A percentile compares a stretch with the other conserved stretches of the same genome.
Conservation (phyloP, 2,329 filamentous ascomycete species). For the Sporothrix sp. region DNA sequence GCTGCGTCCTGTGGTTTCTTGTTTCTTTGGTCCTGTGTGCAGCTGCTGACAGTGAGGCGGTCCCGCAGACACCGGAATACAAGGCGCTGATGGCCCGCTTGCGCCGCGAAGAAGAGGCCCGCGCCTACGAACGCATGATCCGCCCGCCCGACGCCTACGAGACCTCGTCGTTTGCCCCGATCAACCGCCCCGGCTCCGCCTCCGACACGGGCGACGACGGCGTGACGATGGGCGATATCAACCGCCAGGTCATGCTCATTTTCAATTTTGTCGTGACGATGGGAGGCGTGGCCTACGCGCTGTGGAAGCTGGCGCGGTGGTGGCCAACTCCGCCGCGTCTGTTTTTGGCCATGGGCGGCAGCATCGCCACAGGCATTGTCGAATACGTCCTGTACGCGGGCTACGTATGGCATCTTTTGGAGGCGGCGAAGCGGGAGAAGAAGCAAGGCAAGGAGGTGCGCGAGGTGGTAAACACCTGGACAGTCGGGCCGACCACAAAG, state of each 20-base stretch:
- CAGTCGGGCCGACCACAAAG: slow-evolving; percentile 44
- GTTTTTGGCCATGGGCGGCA: slow-evolving; percentile 61
- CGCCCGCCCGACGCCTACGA: slow-evolving; percentile 42
- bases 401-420: slow-evolving; percentile 60
- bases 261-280: slow-evolving; percentile 86
- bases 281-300: slow-evolving; percentile 62
- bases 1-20: slow-evolving; percentile 21
- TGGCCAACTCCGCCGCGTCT: slow-evolving; percentile 64
- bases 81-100: slow-evolving; percentile 79
- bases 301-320: slow-evolving; percentile 70
- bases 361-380: slow-evolving; percentile 59
- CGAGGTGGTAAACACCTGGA: slow-evolving; percentile 63
- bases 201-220: slow-evolving; percentile 49
- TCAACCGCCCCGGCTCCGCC: slow-evolving; percentile 37
- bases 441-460: slow-evolving; percentile 52
- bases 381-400: slow-evolving; percentile 70
- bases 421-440: slow-evolving; percentile 56
- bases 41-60: too few relatives aligned
- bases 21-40: not conserved
- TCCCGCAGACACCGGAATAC: slow-evolving; percentile 62
- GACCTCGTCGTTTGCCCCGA: slow-evolving; percentile 45
- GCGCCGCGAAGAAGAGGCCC: slow-evolving; percentile 70
- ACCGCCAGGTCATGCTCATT: slow-evolving; percentile 74
- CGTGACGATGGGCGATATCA: slow-evolving; percentile 60
- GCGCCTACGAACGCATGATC: slow-evolving; percentile 72